phyloP scores from a whole-genome alignment of 75 land plant species.

The Larix kaempferi region DNA sequence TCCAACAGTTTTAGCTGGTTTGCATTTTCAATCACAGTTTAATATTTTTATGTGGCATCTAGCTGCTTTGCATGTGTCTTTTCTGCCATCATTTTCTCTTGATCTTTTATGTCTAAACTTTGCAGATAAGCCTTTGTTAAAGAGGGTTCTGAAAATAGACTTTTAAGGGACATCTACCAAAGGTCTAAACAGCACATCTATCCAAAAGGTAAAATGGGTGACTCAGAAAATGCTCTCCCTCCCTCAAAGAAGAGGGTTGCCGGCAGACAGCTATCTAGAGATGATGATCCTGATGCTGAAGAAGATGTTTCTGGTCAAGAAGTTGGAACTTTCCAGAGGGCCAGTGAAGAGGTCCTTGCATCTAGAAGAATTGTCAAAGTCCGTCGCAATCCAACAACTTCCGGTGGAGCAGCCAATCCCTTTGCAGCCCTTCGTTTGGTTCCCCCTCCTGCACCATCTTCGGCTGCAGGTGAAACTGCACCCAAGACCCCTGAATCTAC shows the following conservation, averaged over 20 bases:
- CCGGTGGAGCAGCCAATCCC: conserved; percentile 45
- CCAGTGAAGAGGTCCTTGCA: conserved; percentile 82
- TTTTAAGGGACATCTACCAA: background rate
- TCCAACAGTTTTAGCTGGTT: background rate
- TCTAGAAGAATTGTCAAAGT: conserved; percentile 87
- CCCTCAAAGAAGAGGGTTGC: conserved; percentile 75
- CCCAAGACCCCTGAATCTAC: background rate
- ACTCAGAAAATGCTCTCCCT: conserved; percentile 39
- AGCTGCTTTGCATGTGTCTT: background rate
- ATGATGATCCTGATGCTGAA: conserved; percentile 59
- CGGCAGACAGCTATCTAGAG: conserved; percentile 52
- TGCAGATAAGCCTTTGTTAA: background rate
- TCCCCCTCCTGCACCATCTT: conserved; percentile 39
- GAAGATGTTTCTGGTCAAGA: conserved; percentile 48
- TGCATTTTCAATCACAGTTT: background rate
- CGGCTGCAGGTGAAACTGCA: background rate
- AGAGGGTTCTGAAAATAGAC: background rate
- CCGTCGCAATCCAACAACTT: conserved; percentile 40
- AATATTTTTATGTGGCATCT: background rate
- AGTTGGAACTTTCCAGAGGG: conserved; percentile 64
- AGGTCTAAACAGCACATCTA: background rate
- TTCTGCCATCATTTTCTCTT: background rate
- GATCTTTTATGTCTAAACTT: background rate
- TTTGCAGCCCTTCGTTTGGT: conserved; percentile 79
- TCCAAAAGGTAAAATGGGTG: conserved; percentile 40